A percentile compares a stretch with the other conserved stretches of the same genome.
Conservation (phyloP, 2,329 filamentous ascomycete genomes). For the Sodiomyces alkalinus region DNA sequence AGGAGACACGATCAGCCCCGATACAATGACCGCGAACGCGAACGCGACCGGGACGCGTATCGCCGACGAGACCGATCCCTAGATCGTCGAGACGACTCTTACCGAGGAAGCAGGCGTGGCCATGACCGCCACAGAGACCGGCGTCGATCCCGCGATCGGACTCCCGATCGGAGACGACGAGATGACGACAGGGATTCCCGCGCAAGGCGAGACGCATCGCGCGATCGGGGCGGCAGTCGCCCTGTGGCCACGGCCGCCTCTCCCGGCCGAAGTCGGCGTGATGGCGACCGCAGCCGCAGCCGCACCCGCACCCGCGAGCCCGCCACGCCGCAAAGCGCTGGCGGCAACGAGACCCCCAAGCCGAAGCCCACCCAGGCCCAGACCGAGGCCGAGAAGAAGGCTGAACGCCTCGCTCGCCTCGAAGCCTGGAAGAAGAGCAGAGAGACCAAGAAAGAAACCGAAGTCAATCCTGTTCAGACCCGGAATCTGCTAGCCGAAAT, state of each 20-base stretch:
- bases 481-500: slow-evolving; percentile 57
- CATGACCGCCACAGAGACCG: slow-evolving; percentile 36
- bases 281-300: slow-evolving; percentile 26
- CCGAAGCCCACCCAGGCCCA: slow-evolving; percentile 33
- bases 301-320: slow-evolving; percentile 24
- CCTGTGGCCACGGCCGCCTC: slow-evolving; percentile 61
- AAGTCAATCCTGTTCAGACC: slow-evolving; percentile 48
- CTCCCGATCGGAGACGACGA: slow-evolving; percentile 37
- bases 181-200: slow-evolving; percentile 50
- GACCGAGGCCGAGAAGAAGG: slow-evolving; percentile 61
- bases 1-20: slow-evolving; percentile 31
- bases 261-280: slow-evolving; percentile 48
- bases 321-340: slow-evolving; percentile 30
- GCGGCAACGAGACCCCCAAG: slow-evolving; percentile 45
- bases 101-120: slow-evolving; percentile 45
- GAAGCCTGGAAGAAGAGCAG: slow-evolving; percentile 90
- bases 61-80: slow-evolving; percentile 56
- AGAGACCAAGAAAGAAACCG: slow-evolving; percentile 58
- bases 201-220: slow-evolving; percentile 57
- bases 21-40: slow-evolving; percentile 37
- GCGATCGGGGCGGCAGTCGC: slow-evolving; percentile 46
- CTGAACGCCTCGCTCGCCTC: slow-evolving; percentile 64
- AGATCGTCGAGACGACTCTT: slow-evolving; percentile 54
- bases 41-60: slow-evolving; percentile 36
- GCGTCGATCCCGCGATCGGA: slow-evolving; percentile 46